Evolutionary conservation across 2,329 filamentous ascomycete species (phyloP), one percentile per base, ranked within the genome.

Genomic region (Fusarium buxicola): DNA sequence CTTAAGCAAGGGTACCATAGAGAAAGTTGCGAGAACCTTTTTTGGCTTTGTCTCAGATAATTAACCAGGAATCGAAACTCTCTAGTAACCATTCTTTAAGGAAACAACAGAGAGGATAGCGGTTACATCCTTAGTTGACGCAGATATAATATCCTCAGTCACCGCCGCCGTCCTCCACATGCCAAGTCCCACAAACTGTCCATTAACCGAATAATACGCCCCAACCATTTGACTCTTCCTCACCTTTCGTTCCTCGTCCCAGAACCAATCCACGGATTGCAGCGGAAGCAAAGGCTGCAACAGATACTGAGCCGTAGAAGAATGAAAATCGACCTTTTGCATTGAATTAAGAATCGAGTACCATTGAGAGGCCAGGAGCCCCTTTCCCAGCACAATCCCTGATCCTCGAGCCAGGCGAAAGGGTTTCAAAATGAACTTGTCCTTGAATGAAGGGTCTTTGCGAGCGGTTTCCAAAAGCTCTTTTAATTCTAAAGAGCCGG

Each of bases 181-280:
- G 3, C 25, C 25, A 3, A 43, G n/a, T 16, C 39, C 39, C 25
- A 30, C 25, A 15, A 43, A 43, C n/a, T 6, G 25, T 13, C 39
- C 39, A 13, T 43, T 30, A 25, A 43, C 39, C 10, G 39, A 43
- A 31, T 30, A 43, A 11, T 43, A 43, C 7, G 25, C 5, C 12
- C 39, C 39, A 7, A 30, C 39, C 39, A 43, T 43, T 18, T 24
- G 39, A 10, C 25, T 43, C 25, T 43, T 43, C 25, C 25, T 43
- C n/a, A 30, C 25, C 25, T 31, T n/a, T 13, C 39, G 39, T 43
- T 43, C n/a, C n/a, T 43, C 39, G n/a, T 30, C 39, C 39, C 39
- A 43, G 27, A 43, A 43, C 39, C 39, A 43, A 8, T 43, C 25
- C 5, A 43, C 39, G 11, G 39, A 30, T 15, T 30, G 39, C n/a